A percentile compares a stretch with the other conserved stretches of the same genome.
Conservation (phyloP, 352 stramenopile genomes). For the Globisporangium camurandrum region DNA sequence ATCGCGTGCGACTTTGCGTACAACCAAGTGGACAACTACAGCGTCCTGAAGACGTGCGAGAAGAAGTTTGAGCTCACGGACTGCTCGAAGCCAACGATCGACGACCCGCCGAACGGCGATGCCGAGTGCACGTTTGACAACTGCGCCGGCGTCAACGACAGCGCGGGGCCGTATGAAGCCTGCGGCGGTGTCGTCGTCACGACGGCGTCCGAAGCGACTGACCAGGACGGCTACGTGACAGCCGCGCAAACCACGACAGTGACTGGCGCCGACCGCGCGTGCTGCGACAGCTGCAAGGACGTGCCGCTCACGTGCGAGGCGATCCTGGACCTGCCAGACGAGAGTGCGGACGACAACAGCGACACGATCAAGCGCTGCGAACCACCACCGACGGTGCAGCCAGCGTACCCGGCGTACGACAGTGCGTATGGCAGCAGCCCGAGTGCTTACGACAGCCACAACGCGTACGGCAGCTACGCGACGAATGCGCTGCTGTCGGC, state of each 20-base stretch:
- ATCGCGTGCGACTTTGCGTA: conserved; percentile 55
- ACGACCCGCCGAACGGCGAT: conserved; percentile 25
- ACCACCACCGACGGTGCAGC: not conserved
- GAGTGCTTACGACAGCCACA: conserved; percentile 12
- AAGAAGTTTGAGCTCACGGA: conserved; percentile 44
- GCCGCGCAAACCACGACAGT: conserved; percentile 16
- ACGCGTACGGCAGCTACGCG: conserved; percentile 5
- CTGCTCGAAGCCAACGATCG: conserved; percentile 47
- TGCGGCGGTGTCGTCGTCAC: conserved; percentile 39
- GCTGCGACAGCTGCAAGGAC: conserved; percentile 34
- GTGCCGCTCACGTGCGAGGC: conserved; percentile 26
- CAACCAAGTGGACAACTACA: conserved; percentile 16
- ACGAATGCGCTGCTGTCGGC: conserved; percentile 17
- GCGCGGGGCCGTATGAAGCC: conserved; percentile 34
- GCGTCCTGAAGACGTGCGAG: conserved; percentile 24
- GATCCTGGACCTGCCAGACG: conserved; percentile 36
- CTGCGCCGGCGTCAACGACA: conserved; percentile 17
- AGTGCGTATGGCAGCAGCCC: conserved; percentile 17
- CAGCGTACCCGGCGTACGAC: conserved; percentile 10
- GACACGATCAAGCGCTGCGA: conserved; percentile 58
- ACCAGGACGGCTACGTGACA: not conserved
- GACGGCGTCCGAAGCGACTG: conserved; percentile 1
- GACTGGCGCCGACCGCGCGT: conserved; percentile 21
- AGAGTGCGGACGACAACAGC: too few relatives aligned
- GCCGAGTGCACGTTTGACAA: conserved; percentile 34